Evolutionary conservation across 2,329 filamentous ascomycete genomes (phyloP), one percentile per base, ranked within the genome.

Genomic region (Pseudofabraea citricarpa): DNA sequence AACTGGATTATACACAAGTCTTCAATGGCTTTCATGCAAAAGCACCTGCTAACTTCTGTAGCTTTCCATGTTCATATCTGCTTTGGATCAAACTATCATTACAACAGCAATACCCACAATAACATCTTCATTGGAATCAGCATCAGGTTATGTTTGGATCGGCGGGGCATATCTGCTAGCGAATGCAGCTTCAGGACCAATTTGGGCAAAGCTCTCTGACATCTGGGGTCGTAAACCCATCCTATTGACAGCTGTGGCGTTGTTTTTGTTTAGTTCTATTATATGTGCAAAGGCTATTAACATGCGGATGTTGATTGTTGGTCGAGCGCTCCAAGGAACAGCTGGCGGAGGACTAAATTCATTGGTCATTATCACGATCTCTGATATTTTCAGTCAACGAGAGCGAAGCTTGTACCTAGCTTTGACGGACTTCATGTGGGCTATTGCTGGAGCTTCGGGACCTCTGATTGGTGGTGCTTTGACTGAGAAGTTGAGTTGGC

Each of bases 351-450:
- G 73, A 3, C 67, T 75, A 51, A 54, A 68, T 37, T 68, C 66
- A 8, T 56, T 75, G 53, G 68, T 73, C 9, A 72, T 73, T 42
- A 65, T 75, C 7, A 69, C 67, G 48, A 73, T 76, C 32, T 65
- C 68, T 45, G 70, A 75, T 47, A 53, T 72, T 45, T 74, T 75
- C 44, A 72, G 69, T 0, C 22, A 62, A 12, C 29, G 39, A 15
- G 35, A 41, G 37, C 50, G 60, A 6, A 62, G 69, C 1, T 49
- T 72, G 15, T 74, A 80, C 54, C 82, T 80, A 47, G 81, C 80
- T 3, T 61, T 85, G 32, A 75, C 83, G 38, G 80, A 79, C 6
- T 69, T 80, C 31, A 75, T 85, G 0, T 85, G 81, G 81, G 80
- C 81, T 1, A 59, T 84, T 16, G 80, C 82, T 3, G 75, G 72